Base-by-base conservation (phyloP, 192 early-diverging fungal genomes). In the Backusella liffmaniae region DNA sequence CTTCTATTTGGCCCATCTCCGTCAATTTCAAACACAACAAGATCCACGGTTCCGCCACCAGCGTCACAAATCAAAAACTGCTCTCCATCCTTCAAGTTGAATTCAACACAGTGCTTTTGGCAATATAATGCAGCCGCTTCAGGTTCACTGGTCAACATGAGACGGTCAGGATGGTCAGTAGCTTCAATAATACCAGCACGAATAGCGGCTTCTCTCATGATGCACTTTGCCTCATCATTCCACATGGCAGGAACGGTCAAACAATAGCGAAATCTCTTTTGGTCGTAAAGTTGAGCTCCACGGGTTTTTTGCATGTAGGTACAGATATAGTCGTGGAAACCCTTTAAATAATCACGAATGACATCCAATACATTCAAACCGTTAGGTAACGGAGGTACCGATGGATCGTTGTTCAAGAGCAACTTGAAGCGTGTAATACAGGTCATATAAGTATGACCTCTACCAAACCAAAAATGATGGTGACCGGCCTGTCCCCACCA, bases 1-100 rank as follows among this genome's bases (percentile, higher is more conserved):
- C 68, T 71, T 49, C 56, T 74, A 30, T 77, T 62, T 69, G 74
- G 79, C 10, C 35, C 73, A 51, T 51, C 62, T 79, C 80, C 73
- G 51, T 74, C 78, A 37, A 80, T 80, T 67, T 75, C 78, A 36
- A 80, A 80, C 35, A 80, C 78, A 65, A 80, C 86, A 66, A 86
- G 77, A 80, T 88, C 86, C 1, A 88, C 86, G 2, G 86, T 88
- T 69, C 86, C 86, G 37, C 86, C 86, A 49, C 86, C 86, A 42
- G 83, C 83, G 75, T 88, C 86, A 70, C 85, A 84, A 69, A 86
- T 84, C 79, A 86, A 81, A 56, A 88, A 88, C 7, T 80, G 80
- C 21, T 82, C 80, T 9, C 83, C 85, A 49, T 82, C 71, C 4
- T 49, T 75, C 12, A 86, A 77, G 30, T 84, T 70, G 44, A 84